These are phyloP conservation scores for Polygonum maritimum DNA, from an alignment of 148 eudicot species.

Conservation along the genomic window DNA sequence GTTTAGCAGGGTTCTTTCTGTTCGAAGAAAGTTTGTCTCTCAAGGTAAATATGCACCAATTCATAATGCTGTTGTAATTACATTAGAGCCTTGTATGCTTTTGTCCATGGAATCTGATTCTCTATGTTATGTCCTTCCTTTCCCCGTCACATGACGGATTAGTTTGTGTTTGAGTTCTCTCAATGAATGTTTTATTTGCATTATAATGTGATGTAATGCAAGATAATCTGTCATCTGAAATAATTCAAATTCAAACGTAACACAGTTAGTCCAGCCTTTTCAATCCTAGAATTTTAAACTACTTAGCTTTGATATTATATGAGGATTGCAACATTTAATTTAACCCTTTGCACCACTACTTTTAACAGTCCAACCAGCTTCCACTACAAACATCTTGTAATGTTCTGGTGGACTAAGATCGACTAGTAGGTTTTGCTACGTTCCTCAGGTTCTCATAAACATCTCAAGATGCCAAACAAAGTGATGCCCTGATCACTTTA, in stretches of 20 bases:
- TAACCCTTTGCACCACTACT: not conserved
- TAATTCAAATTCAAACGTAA: not conserved
- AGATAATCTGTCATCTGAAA: too few relatives aligned
- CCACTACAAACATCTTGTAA: not conserved
- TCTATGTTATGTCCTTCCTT: not conserved
- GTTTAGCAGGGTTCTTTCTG: slow-evolving; percentile 79
- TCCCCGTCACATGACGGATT: not conserved
- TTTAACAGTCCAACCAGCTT: not conserved
- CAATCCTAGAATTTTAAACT: not conserved
- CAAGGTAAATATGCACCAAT: slow-evolving; percentile 38
- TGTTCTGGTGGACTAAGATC: not conserved
- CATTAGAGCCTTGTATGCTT: not conserved
- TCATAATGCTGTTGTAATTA: not conserved
- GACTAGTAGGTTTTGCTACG: not conserved
- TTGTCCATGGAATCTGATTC: not conserved
- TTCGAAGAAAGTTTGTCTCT: slow-evolving; percentile 64
- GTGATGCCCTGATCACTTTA: not conserved
- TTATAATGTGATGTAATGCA: too few relatives aligned
- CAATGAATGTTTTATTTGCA: too few relatives aligned
- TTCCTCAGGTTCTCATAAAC: not conserved
- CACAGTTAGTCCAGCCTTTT: not conserved
- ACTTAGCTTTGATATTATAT: not conserved
- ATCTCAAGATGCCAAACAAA: not conserved
- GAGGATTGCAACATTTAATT: not conserved
- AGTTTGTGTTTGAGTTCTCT: too few relatives aligned